A percentile compares a stretch with the other conserved stretches of the same genome.
Evolutionary conservation across 192 early-diverging fungal species (phyloP).

Genomic region (Linnemannia elongata): DNA sequence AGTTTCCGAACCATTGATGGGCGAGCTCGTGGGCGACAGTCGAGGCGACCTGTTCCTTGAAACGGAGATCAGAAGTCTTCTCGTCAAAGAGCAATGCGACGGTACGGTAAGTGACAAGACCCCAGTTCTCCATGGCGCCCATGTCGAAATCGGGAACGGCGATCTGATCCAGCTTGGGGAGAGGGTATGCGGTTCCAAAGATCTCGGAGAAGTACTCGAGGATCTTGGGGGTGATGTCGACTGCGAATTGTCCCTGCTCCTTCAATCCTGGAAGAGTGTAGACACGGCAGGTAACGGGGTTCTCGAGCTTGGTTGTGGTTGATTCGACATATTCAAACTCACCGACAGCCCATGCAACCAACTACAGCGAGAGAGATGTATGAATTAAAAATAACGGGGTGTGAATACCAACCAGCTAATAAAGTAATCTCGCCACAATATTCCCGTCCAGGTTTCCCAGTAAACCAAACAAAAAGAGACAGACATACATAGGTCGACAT

Average conservation of each 20-base stretch:
- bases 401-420: neutral
- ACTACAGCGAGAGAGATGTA: conserved; percentile 24
- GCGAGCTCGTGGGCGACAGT: conserved; percentile 91
- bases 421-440: neutral
- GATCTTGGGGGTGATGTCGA: conserved; percentile 81
- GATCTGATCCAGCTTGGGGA: conserved; percentile 91
- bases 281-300: conserved; percentile 85
- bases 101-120: conserved; percentile 92
- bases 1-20: conserved; percentile 95
- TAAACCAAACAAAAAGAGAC: conserved; percentile 16
- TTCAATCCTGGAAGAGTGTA: conserved; percentile 87
- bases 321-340: conserved; percentile 94
- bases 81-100: conserved; percentile 88
- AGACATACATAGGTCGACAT: conserved; percentile 91
- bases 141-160: conserved; percentile 93
- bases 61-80: conserved; percentile 75
- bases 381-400: neutral
- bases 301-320: conserved; percentile 66
- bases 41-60: conserved; percentile 89
- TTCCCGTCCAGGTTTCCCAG: neutral
- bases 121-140: conserved; percentile 98
- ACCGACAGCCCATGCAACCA: conserved; percentile 91
- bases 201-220: conserved; percentile 92
- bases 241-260: conserved; percentile 87
- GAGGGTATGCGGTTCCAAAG: conserved; percentile 90